These are phyloP conservation scores for Fagus sylvatica DNA, from an alignment of 306 rosid genomes.

Conservation along the genomic window DNA sequence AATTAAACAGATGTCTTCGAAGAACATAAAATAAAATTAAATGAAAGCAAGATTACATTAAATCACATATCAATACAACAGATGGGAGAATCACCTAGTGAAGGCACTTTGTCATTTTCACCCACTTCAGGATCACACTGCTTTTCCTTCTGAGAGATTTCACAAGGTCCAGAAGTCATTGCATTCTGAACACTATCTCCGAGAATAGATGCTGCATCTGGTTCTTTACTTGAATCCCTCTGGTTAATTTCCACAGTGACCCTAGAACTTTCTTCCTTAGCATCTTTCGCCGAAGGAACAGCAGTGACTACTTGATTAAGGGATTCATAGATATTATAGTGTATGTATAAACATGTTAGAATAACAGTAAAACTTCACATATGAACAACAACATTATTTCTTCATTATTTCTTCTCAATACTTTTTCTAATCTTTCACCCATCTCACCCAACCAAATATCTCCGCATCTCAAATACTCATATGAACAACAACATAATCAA, in stretches of 20 bases:
- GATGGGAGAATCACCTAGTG: constrained; percentile 34
- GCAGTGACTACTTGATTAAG: constrained; percentile 22
- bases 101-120: constrained; percentile 19
- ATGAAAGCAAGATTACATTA: not conserved
- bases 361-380: no score
- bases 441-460: no score
- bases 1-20: not conserved
- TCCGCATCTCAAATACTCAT: no score
- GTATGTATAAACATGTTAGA: no score
- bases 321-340: no score
- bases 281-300: constrained; percentile 39
- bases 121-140: constrained; percentile 33
- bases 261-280: constrained; percentile 29
- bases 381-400: no score
- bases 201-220: constrained; percentile 13
- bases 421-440: no score
- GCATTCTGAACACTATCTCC: constrained; percentile 33
- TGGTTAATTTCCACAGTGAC: constrained; percentile 6
- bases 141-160: constrained; percentile 26
- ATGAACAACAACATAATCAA: no score
- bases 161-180: constrained; percentile 19
- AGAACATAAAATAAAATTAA: not conserved
- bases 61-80: constrained; percentile 15
- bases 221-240: constrained; percentile 18
- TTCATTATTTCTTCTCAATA: no score